Evolutionary conservation across 2,329 filamentous ascomycete species (phyloP), one percentile per base, ranked within the genome.

Genomic region (Ophiostoma novo-ulmi): DNA sequence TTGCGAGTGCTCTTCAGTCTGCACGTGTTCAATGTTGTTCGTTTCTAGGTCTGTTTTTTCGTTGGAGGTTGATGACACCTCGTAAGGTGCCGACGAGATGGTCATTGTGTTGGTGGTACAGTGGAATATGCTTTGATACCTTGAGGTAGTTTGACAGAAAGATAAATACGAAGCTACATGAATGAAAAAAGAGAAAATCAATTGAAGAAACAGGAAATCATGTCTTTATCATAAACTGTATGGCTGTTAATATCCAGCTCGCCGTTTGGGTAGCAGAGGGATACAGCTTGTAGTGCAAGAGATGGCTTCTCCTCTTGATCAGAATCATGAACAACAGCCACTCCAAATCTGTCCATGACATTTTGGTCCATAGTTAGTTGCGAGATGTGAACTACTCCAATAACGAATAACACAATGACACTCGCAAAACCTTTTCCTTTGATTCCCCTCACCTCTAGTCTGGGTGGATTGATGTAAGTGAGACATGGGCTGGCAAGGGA

Each of bases 71-170:
- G 80, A 83, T 0, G 82, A 81, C 70, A 87, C 84, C 0, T 52
- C 64, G 52, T 64, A 89, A 85, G 1, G 83, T 85, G n/a, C 52
- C 52, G 67, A 87, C 88, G 22, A 89, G 78, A 58, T 26, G 0
- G 72, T 77, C 35, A 75, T 73, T n/a, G 55, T 58, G 52, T 26
- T 13, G 3, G 22, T 26, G n/a, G 22, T 58, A 44, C 11, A 44
- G 10, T 17, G 39, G 3, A 26, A 26, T 26, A 31, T 31, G 31
- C 31, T 14, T 26, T 3, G n/a, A 10, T 4, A 58, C 52, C n/a
- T 58, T 22, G n/a, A 31, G 10, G 52, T 58, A 26, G 3, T 11
- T 58, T 26, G 52, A 13, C 7, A 31, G 26, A 11, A 22, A 11
- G 13, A 22, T 1, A 55, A 55, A 58, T 3, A 26, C n/a, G 1